Conservation (phyloP, 2,329 filamentous ascomycete genomes). For the Paecilomyces variotii region DNA sequence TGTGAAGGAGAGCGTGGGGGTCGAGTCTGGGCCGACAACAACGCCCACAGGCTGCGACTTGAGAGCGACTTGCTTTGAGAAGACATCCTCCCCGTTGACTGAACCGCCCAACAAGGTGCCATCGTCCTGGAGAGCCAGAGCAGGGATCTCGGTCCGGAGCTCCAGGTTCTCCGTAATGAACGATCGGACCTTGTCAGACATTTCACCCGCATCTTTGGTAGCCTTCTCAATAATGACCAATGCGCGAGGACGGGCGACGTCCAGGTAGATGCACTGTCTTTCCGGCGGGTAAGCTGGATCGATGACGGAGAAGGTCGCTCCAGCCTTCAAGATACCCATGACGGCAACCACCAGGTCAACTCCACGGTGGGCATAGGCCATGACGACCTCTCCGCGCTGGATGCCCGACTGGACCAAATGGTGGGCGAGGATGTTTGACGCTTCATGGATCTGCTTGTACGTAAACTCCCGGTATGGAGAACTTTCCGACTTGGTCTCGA, state of each 20-base stretch:
- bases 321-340: constrained; percentile 64
- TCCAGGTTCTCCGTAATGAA: constrained; percentile 68
- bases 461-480: constrained; percentile 62
- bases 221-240: constrained; percentile 68
- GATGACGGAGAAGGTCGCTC: constrained; percentile 54
- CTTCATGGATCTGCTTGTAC: constrained; percentile 80
- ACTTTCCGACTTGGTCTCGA: constrained; percentile 50
- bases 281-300: constrained; percentile 78
- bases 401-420: constrained; percentile 67
- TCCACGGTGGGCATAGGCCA: constrained; percentile 79
- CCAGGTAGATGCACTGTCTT: constrained; percentile 73
- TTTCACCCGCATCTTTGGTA: constrained; percentile 57
- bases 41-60: constrained; percentile 59
- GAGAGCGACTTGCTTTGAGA: constrained; percentile 46
- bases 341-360: constrained; percentile 71
- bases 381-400: constrained; percentile 76
- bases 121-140: constrained; percentile 61
- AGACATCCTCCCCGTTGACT: constrained; percentile 57
- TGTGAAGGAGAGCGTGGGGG: constrained; percentile 66
- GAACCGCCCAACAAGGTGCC: constrained; percentile 64
- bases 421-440: constrained; percentile 71
- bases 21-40: constrained; percentile 77
- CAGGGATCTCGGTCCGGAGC: constrained; percentile 67
- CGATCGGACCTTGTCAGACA: constrained; percentile 51
- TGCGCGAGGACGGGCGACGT: constrained; percentile 66